A percentile compares a stretch with the other conserved stretches of the same genome.
Evolutionary conservation across 164 flowering plant genomes (phyloP).

Genomic region (Saururus chinensis): DNA sequence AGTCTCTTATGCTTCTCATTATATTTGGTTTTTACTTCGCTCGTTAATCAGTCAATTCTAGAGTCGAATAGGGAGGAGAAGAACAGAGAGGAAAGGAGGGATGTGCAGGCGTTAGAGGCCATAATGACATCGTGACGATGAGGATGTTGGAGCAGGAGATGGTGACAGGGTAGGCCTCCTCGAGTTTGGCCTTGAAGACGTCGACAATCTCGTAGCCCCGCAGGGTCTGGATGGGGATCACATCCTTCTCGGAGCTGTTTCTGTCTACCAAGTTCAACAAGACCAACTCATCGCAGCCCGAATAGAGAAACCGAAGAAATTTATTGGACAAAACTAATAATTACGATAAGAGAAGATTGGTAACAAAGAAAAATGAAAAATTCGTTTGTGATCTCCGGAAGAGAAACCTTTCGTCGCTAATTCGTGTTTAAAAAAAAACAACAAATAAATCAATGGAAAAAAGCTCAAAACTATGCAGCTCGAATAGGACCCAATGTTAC

Average conservation of each 20-base stretch:
- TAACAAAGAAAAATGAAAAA: too few relatives aligned
- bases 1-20: too few relatives aligned
- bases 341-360: too few relatives aligned
- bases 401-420: too few relatives aligned
- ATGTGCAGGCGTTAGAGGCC: constrained; percentile 9
- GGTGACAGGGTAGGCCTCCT: constrained; percentile 39
- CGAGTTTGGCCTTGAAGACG: constrained; percentile 33
- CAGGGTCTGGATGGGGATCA: constrained; percentile 29
- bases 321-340: not conserved
- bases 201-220: constrained; percentile 42
- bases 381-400: too few relatives aligned
- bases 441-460: too few relatives aligned
- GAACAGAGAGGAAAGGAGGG: not conserved
- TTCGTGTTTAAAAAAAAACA: too few relatives aligned
- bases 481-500: too few relatives aligned
- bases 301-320: not conserved
- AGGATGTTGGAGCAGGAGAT: constrained; percentile 60
- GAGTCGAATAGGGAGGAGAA: not conserved
- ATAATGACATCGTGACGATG: constrained; percentile 32
- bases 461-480: too few relatives aligned
- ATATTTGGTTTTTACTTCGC: too few relatives aligned
- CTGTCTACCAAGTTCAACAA: constrained; percentile 28
- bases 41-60: too few relatives aligned
- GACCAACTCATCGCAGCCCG: constrained; percentile 58
- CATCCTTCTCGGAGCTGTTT: constrained; percentile 30